phyloP scores from a whole-genome alignment of 371 early-diverging fungal species.

The Blyttiomyces sp. region DNA sequence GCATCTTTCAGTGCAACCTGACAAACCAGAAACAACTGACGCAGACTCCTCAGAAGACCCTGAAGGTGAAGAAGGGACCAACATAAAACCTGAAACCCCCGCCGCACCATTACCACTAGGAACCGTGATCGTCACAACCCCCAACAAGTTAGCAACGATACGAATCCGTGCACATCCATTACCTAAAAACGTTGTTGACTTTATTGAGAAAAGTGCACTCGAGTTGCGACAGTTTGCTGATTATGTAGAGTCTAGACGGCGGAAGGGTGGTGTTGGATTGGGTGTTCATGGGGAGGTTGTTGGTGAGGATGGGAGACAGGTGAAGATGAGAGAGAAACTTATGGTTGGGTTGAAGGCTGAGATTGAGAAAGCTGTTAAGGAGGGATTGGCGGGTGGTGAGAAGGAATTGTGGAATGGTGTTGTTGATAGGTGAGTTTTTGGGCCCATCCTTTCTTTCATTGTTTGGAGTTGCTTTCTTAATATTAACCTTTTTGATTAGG shows the following conservation, averaged over 20 bases:
- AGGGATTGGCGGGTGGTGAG: slow-evolving; percentile 23
- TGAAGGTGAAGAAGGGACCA: slow-evolving; percentile 25
- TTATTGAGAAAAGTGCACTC: slow-evolving; percentile 44
- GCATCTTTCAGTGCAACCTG: too few relatives aligned
- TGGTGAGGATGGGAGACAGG: background rate
- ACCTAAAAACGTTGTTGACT: slow-evolving; percentile 64
- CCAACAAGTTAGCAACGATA: slow-evolving; percentile 68
- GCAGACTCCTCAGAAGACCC: slow-evolving; percentile 21
- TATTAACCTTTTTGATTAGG: slow-evolving; percentile 16
- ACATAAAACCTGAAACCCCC: slow-evolving; percentile 1
- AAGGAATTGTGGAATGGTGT: slow-evolving; percentile 25
- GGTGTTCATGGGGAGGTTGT: background rate
- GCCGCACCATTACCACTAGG: slow-evolving; percentile 56
- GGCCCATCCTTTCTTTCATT: background rate
- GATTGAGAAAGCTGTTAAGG: slow-evolving; percentile 27
- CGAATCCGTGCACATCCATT: slow-evolving; percentile 77
- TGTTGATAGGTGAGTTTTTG: slow-evolving; percentile 13
- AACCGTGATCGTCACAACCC: slow-evolving; percentile 59
- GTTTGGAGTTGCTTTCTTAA: background rate
- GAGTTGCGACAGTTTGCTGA: slow-evolving; percentile 65
- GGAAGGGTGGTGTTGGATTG: background rate
- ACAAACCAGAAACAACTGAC: background rate
- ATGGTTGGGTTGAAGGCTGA: slow-evolving; percentile 8
- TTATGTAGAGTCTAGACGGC: slow-evolving; percentile 6
- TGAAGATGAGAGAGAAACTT: background rate